Evolutionary conservation across 768 basidiomycete species (phyloP).

Genomic region (Russula vinacea): DNA sequence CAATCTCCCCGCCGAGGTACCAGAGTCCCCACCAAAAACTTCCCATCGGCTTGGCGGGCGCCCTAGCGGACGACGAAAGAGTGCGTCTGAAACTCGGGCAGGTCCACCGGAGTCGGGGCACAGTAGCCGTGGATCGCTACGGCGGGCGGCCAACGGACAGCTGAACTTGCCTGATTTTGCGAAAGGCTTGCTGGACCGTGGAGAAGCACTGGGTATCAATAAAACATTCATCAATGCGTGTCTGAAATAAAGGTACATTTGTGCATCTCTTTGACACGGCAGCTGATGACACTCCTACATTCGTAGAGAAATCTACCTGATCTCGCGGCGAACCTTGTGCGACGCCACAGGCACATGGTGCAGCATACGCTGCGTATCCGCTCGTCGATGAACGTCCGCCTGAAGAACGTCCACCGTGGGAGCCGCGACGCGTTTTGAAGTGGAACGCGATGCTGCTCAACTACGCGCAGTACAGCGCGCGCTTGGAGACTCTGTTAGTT

Average conservation of each 20-base stretch:
- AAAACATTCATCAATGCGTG: slow-evolving; percentile 75
- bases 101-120: slow-evolving; percentile 9
- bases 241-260: slow-evolving; percentile 63
- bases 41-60: slow-evolving; percentile 39
- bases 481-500: slow-evolving; percentile 66
- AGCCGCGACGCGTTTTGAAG: slow-evolving; percentile 66
- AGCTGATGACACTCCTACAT: slow-evolving; percentile 21
- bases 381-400: slow-evolving; percentile 56
- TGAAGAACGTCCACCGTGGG: slow-evolving; percentile 65
- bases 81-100: slow-evolving; percentile 27
- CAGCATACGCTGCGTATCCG: slow-evolving; percentile 53
- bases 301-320: slow-evolving; percentile 69
- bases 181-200: slow-evolving; percentile 66
- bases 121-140: slow-evolving; percentile 27
- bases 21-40: slow-evolving; percentile 43
- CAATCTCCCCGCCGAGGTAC: slow-evolving; percentile 66
- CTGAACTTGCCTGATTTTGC: slow-evolving; percentile 70
- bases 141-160: slow-evolving; percentile 35
- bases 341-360: slow-evolving; percentile 47
- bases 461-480: slow-evolving; percentile 56
- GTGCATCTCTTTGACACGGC: slow-evolving; percentile 8
- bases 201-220: slow-evolving; percentile 81
- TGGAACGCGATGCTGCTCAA: slow-evolving; percentile 59
- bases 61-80: slow-evolving; percentile 36
- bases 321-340: slow-evolving; percentile 63